These are phyloP conservation scores for Staphylotrichum longicolle DNA, from an alignment of 495 filamentous ascomycete species.

Conservation along the genomic window DNA sequence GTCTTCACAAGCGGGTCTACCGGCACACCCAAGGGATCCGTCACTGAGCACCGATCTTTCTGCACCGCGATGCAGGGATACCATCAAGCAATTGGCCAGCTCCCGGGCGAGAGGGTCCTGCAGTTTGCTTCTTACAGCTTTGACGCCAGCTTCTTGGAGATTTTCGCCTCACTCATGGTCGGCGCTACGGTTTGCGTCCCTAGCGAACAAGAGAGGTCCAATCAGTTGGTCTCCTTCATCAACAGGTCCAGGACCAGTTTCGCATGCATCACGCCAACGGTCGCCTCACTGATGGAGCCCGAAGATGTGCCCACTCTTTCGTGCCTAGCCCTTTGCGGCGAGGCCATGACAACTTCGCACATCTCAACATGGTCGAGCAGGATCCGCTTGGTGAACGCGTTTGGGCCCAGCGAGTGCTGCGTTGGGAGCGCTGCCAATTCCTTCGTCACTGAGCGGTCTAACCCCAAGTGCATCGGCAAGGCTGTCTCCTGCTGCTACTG, in stretches of 20 bases:
- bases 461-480: slow-evolving; percentile 15
- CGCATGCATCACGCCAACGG: slow-evolving; percentile 24
- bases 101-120: slow-evolving; percentile 41
- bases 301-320: slow-evolving; percentile 24
- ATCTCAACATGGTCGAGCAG: slow-evolving; percentile 24
- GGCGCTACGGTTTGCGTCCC: slow-evolving; percentile 40
- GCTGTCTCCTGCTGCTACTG: slow-evolving; percentile 23
- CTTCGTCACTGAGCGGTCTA: slow-evolving; percentile 24
- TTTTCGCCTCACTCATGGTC: slow-evolving; percentile 51
- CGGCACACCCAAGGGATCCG: slow-evolving; percentile 51
- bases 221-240: slow-evolving; percentile 12
- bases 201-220: slow-evolving; percentile 27
- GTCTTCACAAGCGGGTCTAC: slow-evolving; percentile 63
- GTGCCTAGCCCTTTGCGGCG: slow-evolving; percentile 30
- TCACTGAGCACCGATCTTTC: slow-evolving; percentile 32
- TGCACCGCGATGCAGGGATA: slow-evolving; percentile 21
- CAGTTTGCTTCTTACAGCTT: slow-evolving; percentile 63
- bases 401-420: slow-evolving; percentile 55
- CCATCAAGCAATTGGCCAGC: slow-evolving; percentile 7
- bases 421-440: slow-evolving; percentile 29
- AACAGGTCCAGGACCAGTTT: slow-evolving; percentile 5
- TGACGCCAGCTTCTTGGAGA: slow-evolving; percentile 55
- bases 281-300: slow-evolving; percentile 23
- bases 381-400: slow-evolving; percentile 52
- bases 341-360: slow-evolving; percentile 26